Evolutionary conservation across 306 rosid genomes (phyloP).

Genomic region (Myrica gale): DNA sequence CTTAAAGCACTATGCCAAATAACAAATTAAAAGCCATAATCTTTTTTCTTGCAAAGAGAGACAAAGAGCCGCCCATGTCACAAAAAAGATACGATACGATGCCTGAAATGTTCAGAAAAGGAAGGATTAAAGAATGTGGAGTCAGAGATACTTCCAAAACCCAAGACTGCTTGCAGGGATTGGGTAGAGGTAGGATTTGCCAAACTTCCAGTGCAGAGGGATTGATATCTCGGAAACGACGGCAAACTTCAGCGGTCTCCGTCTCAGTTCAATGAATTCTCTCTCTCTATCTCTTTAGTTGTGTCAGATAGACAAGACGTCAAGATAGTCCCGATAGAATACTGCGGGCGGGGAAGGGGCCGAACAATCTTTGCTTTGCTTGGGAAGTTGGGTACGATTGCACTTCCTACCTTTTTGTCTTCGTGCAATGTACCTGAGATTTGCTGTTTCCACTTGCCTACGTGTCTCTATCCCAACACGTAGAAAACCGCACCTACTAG

Average conservation of each 20-base stretch:
- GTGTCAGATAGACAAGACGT: not conserved
- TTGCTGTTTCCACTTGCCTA: too few relatives aligned
- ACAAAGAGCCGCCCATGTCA: not conserved
- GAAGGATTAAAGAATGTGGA: not conserved
- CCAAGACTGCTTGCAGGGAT: conserved; percentile 34
- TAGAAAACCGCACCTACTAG: too few relatives aligned
- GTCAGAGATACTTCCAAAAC: conserved; percentile 36
- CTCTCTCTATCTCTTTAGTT: not conserved
- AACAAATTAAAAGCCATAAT: too few relatives aligned
- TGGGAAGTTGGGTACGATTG: too few relatives aligned
- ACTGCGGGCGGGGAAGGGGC: too few relatives aligned
- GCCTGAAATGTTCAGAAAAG: not conserved
- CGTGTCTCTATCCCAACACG: too few relatives aligned
- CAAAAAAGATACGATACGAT: not conserved
- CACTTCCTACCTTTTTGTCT: too few relatives aligned
- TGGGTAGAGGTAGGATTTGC: not conserved
- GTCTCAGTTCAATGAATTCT: conserved; percentile 35
- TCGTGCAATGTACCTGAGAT: too few relatives aligned
- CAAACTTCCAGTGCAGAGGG: conserved; percentile 19
- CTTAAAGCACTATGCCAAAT: too few relatives aligned
- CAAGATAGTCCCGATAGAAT: too few relatives aligned
- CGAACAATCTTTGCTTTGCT: too few relatives aligned
- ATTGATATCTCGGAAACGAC: conserved; percentile 15
- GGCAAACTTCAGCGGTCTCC: conserved; percentile 12
- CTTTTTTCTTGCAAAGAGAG: too few relatives aligned